Percentiles rank a stretch among this genome's conserved stretches.
These are phyloP conservation scores for Ophiostoma fasciatum DNA, from an alignment of 2,329 filamentous ascomycete genomes.

Conservation along the genomic window DNA sequence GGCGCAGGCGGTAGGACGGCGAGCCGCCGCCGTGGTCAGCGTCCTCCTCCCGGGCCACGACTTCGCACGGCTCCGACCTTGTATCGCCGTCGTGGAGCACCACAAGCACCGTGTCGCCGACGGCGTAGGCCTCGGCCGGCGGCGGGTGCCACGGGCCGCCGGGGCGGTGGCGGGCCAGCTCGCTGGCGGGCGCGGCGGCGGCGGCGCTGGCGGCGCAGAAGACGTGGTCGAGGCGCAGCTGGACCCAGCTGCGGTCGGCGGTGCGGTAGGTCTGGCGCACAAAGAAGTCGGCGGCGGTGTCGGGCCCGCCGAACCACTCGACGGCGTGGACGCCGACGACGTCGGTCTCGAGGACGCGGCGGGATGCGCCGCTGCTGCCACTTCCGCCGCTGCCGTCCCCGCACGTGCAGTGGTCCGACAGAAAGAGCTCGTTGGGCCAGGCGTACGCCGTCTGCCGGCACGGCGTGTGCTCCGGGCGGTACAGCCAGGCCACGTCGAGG, in stretches of 20 bases:
- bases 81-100: constrained; percentile 16
- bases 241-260: constrained; percentile 45
- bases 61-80: constrained; percentile 44
- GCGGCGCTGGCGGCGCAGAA: constrained; percentile 25
- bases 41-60: too few species aligned
- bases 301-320: constrained; percentile 38
- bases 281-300: constrained; percentile 39
- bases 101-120: constrained; percentile 48
- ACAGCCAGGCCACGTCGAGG: constrained; percentile 61
- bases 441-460: constrained; percentile 55
- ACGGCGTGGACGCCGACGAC: constrained; percentile 43
- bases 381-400: constrained; percentile 18
- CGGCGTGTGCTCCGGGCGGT: constrained; percentile 54
- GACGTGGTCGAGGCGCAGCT: constrained; percentile 39
- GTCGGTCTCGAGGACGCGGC: constrained; percentile 35
- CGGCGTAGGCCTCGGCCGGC: constrained; percentile 20
- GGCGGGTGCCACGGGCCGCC: too few species aligned
- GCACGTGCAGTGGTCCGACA: constrained; percentile 66
- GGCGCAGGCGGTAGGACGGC: constrained; percentile 28
- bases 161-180: background rate
- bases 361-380: constrained; percentile 25
- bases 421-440: constrained; percentile 57
- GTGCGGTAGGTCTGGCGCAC: constrained; percentile 55
- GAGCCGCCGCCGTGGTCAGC: constrained; percentile 15
- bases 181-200: constrained; percentile 1